Conservation (phyloP, 2,329 filamentous ascomycete species). For the Teratosphaeria epicoccoides region DNA sequence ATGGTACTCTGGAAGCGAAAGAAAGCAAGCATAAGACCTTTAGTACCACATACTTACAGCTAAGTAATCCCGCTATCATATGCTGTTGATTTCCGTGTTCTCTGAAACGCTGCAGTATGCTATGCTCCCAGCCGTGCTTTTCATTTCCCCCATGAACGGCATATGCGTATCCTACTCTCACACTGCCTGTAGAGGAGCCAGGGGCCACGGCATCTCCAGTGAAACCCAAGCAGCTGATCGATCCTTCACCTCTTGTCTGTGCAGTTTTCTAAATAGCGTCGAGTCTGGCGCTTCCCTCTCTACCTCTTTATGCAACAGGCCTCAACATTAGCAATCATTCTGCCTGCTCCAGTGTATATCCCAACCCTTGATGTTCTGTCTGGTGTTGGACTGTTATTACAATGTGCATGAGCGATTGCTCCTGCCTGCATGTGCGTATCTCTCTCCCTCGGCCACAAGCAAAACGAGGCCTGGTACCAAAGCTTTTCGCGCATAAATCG, state of each 20-base stretch:
- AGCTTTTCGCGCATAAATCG: neutral
- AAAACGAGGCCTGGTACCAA: neutral
- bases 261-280: neutral
- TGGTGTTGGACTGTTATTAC: neutral
- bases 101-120: neutral
- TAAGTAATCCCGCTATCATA: neutral
- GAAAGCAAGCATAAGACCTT: neutral
- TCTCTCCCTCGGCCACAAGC: neutral
- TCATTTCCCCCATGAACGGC: neutral
- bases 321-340: neutral
- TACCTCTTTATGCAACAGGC: neutral
- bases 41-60: neutral
- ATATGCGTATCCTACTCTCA: neutral
- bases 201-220: neutral
- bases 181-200: neutral
- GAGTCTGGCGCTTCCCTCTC: neutral
- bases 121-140: neutral
- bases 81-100: neutral
- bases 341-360: neutral
- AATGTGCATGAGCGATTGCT: neutral
- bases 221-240: neutral
- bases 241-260: neutral
- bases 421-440: neutral
- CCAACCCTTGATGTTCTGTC: neutral
- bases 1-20: too few relatives aligned